A percentile compares a stretch with the other conserved stretches of the same genome.
These are phyloP conservation scores for Torulaspora microellipsoides DNA, from an alignment of 805 yeast genomes.

Conservation along the genomic window DNA sequence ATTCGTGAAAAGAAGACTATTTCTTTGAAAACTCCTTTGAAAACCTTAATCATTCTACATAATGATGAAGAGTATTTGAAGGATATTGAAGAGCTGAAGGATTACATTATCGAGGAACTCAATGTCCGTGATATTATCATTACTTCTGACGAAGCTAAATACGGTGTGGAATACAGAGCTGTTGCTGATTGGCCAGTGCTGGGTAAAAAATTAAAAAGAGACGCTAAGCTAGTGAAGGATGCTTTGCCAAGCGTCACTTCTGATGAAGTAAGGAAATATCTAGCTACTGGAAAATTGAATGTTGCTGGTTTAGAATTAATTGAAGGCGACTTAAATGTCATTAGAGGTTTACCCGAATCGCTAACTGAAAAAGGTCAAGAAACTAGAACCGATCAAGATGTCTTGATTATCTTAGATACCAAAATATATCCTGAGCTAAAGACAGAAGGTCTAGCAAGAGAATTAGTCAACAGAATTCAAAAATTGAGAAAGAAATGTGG, in stretches of 20 bases:
- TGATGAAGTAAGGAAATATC: conserved; percentile 72
- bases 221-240: conserved; percentile 88
- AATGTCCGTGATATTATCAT: conserved; percentile 84
- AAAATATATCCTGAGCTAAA: conserved; percentile 81
- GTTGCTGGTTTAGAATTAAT: conserved; percentile 89
- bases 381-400: conserved; percentile 83
- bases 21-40: conserved; percentile 92
- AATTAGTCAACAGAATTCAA: conserved; percentile 93
- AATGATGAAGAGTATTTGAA: conserved; percentile 66
- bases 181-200: conserved; percentile 99
- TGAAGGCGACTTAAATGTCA: conserved; percentile 82
- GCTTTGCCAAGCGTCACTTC: conserved; percentile 82
- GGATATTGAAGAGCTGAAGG: conserved; percentile 72
- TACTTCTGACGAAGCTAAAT: conserved; percentile 84
- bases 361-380: conserved; percentile 69
- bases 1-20: conserved; percentile 94
- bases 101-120: conserved; percentile 83
- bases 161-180: conserved; percentile 87
- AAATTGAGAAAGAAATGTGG: conserved; percentile 96
- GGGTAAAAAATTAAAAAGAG: conserved; percentile 95
- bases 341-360: conserved; percentile 78
- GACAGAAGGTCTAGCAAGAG: conserved; percentile 95
- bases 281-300: conserved; percentile 64
- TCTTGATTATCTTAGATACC: conserved; percentile 83
- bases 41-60: conserved; percentile 79